These are phyloP conservation scores for Gnaphalium uliginosum DNA, from an alignment of 129 eudicot genomes.

Conservation along the genomic window DNA sequence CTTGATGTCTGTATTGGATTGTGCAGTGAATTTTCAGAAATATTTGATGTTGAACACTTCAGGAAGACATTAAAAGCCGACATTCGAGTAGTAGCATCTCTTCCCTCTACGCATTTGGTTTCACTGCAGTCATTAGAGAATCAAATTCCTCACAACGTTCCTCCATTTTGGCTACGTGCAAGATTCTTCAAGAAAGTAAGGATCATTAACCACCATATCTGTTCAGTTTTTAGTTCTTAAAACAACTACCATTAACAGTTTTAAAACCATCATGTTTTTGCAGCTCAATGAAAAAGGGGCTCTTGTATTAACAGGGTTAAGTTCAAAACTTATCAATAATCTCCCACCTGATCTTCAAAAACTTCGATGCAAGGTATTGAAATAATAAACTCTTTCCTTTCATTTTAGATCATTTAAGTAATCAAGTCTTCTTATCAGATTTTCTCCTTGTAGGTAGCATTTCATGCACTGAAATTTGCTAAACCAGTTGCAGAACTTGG, in stretches of 20 bases:
- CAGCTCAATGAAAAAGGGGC: slow-evolving; percentile 72
- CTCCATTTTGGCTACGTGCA: slow-evolving; percentile 66
- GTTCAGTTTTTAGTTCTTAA: not conserved
- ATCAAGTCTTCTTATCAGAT: not conserved
- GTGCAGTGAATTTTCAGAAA: slow-evolving; percentile 69
- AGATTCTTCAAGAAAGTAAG: slow-evolving; percentile 65
- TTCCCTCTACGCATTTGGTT: slow-evolving; percentile 58
- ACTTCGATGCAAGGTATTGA: slow-evolving; percentile 65
- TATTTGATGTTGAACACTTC: slow-evolving; percentile 70
- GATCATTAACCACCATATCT: not conserved
- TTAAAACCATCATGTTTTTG: slow-evolving; percentile 24
- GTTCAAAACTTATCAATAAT: slow-evolving; percentile 67
- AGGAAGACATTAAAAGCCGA: slow-evolving; percentile 64
- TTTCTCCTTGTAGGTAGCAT: slow-evolving; percentile 44
- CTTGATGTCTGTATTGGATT: not conserved
- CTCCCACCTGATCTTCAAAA: slow-evolving; percentile 76
- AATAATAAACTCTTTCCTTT: not conserved
- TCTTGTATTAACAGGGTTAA: slow-evolving; percentile 66
- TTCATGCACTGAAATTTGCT: slow-evolving; percentile 60
- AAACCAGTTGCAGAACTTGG: slow-evolving; percentile 52
- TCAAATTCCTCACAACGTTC: slow-evolving; percentile 54
- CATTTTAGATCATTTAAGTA: not conserved
- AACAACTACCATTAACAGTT: not conserved
- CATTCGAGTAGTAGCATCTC: slow-evolving; percentile 56
- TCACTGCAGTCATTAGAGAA: slow-evolving; percentile 50